Conservation (phyloP, 192 early-diverging fungal genomes). For the Chytriomyces confervae region DNA sequence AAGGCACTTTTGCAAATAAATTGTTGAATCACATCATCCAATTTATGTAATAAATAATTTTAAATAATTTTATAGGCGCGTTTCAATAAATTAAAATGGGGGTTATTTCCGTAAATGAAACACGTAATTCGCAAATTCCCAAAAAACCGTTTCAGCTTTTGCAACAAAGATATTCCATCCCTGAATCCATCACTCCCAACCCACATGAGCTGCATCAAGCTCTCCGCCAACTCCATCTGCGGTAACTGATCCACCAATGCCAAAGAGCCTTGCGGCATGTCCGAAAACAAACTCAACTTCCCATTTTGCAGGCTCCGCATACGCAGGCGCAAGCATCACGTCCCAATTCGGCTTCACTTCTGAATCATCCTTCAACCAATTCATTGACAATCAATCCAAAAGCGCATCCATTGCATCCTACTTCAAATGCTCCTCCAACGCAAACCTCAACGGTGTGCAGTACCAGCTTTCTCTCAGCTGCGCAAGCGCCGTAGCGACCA, state of each 20-base stretch:
- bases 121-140: background rate
- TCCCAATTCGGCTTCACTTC: slow-evolving; percentile 2
- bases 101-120: background rate
- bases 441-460: background rate
- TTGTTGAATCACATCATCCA: background rate
- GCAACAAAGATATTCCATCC: background rate
- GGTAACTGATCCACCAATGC: background rate
- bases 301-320: background rate
- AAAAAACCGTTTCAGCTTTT: background rate
- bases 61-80: background rate
- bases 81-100: background rate
- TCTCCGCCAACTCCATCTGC: slow-evolving; percentile 7
- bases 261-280: no score
- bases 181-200: background rate
- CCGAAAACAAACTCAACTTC: no score
- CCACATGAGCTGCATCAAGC: slow-evolving; percentile 2
- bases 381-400: background rate
- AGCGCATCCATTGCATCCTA: background rate
- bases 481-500: background rate
- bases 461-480: background rate
- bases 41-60: background rate
- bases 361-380: background rate
- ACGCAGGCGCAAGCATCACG: background rate
- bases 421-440: background rate
- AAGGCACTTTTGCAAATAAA: background rate